phyloP scores from a whole-genome alignment of 2,329 filamentous ascomycete genomes.

The Aspergillus viridinutans region DNA sequence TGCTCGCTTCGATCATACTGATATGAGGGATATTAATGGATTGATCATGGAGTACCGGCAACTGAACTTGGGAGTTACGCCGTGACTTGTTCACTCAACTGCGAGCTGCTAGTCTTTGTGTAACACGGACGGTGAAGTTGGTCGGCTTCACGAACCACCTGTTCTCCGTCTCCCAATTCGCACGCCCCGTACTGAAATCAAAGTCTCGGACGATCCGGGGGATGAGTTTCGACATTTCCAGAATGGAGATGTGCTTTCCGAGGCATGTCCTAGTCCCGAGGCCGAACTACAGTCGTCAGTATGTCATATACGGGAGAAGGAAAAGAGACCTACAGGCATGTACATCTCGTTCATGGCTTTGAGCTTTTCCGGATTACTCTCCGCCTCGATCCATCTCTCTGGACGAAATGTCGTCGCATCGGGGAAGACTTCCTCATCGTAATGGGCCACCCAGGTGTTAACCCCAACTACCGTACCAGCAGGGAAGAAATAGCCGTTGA shows the following conservation, averaged over 20 bases:
- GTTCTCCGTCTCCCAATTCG: constrained; percentile 36
- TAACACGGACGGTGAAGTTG: constrained; percentile 36
- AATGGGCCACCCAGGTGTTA: constrained; percentile 44
- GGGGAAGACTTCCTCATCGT: constrained; percentile 41
- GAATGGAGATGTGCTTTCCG: constrained; percentile 35
- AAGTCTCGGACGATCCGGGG: constrained; percentile 30
- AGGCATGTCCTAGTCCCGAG: constrained; percentile 30
- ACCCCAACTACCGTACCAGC: constrained; percentile 42
- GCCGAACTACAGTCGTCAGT: constrained; percentile 26
- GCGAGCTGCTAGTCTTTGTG: not conserved
- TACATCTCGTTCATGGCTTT: constrained; percentile 36
- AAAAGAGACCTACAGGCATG: constrained; percentile 32
- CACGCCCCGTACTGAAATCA: constrained; percentile 11
- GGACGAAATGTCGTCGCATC: constrained; percentile 44
- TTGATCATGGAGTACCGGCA: constrained; percentile 23
- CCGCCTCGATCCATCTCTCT: constrained; percentile 43
- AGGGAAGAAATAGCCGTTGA: constrained; percentile 42
- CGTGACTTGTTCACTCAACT: no score
- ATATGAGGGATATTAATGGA: constrained; percentile 23
- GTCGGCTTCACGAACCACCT: constrained; percentile 44
- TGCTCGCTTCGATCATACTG: constrained; percentile 19
- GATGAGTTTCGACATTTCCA: constrained; percentile 37
- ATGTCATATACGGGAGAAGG: not conserved
- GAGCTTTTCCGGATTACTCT: constrained; percentile 24
- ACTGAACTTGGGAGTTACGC: constrained; percentile 14